These are phyloP conservation scores for Boletus sp. DNA, from an alignment of 1,284 basidiomycete species.

Conservation along the genomic window DNA sequence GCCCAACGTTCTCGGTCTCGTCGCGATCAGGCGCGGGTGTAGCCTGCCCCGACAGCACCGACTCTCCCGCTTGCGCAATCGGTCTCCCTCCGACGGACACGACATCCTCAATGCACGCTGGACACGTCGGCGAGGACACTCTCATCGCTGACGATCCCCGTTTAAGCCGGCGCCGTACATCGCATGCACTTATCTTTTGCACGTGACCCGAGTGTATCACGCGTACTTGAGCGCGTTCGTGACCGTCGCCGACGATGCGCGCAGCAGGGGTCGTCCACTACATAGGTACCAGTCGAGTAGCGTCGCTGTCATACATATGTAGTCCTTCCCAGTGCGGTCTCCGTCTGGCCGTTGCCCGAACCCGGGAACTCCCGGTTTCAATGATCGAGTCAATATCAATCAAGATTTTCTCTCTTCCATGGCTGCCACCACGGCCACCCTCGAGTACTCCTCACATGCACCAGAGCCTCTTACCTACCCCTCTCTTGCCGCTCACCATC, in stretches of 20 bases:
- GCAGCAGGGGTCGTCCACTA: neutral
- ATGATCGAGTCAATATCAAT: conserved; percentile 1
- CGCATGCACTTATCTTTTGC: conserved; percentile 25
- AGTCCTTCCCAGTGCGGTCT: neutral
- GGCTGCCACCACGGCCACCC: conserved; percentile 49
- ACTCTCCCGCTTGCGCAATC: conserved; percentile 12
- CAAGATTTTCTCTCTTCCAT: conserved; percentile 30
- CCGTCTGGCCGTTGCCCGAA: neutral
- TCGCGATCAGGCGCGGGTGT: conserved; percentile 22
- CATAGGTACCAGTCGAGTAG: neutral
- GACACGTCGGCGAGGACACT: conserved; percentile 1
- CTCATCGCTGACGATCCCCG: conserved; percentile 16
- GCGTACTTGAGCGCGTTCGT: conserved; percentile 19
- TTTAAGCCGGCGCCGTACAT: conserved; percentile 10
- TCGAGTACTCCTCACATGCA: conserved; percentile 68
- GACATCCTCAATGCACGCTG: neutral
- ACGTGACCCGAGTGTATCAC: conserved; percentile 25
- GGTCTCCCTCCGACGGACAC: neutral
- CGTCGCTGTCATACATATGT: neutral
- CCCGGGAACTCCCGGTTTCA: conserved; percentile 21
- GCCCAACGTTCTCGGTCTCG: neutral
- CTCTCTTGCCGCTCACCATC: conserved; percentile 63
- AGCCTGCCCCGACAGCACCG: neutral
- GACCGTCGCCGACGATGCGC: neutral
- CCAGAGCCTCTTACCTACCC: conserved; percentile 65